Evolutionary conservation across 495 filamentous ascomycete species (phyloP).

Genomic region (Monascus purpureus): DNA sequence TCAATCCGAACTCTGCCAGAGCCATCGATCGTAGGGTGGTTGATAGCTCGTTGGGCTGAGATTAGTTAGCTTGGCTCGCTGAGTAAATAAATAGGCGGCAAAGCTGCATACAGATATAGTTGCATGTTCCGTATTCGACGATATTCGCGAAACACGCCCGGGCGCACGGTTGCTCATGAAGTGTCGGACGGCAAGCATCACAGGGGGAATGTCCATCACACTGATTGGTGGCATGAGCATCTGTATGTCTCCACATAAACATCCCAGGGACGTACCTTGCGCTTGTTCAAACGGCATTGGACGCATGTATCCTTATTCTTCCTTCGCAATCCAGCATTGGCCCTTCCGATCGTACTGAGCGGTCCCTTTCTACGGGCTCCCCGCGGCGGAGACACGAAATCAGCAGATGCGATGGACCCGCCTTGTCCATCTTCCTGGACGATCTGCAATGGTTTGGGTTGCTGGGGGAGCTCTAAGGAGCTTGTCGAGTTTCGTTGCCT

Average conservation of each 20-base stretch:
- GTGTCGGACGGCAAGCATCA: conserved; percentile 32
- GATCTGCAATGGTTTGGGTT: conserved; percentile 27
- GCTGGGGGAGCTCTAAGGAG: conserved; percentile 15
- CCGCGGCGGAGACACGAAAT: conserved; percentile 32
- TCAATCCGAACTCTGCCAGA: conserved; percentile 23
- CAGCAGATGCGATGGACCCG: conserved; percentile 33
- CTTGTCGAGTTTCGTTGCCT: conserved; percentile 21
- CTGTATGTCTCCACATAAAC: neutral
- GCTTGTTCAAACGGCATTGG: conserved; percentile 34
- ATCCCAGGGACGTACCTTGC: conserved; percentile 19
- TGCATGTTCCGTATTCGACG: conserved; percentile 37
- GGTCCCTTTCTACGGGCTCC: conserved; percentile 35
- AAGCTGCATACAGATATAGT: conserved; percentile 31
- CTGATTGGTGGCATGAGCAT: conserved; percentile 10
- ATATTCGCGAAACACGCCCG: conserved; percentile 34
- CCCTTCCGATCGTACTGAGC: conserved; percentile 28
- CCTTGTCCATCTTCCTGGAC: conserved; percentile 36
- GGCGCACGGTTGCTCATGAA: conserved; percentile 35
- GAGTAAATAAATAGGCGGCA: neutral
- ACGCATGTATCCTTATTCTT: conserved; percentile 39
- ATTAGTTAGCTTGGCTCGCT: conserved; percentile 7
- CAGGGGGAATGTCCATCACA: conserved; percentile 36
- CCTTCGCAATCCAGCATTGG: conserved; percentile 30
- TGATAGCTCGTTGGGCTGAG: conserved; percentile 34
- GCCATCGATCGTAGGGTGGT: conserved; percentile 27